These are phyloP conservation scores for Fusarium sp. DNA, from an alignment of 2,329 filamentous ascomycete species.

Conservation along the genomic window DNA sequence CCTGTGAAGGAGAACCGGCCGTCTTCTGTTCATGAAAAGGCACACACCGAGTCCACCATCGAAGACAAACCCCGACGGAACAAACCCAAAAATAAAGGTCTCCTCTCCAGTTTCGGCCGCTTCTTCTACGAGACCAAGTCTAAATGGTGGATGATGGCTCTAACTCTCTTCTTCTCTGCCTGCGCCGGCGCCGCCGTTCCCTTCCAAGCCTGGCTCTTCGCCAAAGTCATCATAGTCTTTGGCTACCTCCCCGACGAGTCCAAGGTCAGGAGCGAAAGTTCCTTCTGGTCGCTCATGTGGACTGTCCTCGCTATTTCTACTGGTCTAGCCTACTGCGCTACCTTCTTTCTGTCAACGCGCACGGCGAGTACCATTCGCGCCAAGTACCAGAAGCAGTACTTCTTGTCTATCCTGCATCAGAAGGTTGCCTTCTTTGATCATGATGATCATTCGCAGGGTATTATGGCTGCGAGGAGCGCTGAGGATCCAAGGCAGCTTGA, in stretches of 20 bases:
- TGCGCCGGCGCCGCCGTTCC: constrained; percentile 57
- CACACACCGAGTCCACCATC: background rate
- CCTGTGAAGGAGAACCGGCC: rapidly evolving
- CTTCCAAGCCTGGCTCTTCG: constrained; percentile 64
- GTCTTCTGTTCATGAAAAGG: background rate
- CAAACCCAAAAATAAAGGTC: constrained; percentile 16
- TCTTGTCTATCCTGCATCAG: constrained; percentile 66
- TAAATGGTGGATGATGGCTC: background rate
- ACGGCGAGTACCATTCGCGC: constrained; percentile 44
- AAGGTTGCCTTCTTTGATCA: constrained; percentile 68
- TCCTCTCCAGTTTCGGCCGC: constrained; percentile 58
- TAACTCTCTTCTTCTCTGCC: constrained; percentile 48
- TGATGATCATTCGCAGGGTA: constrained; percentile 67
- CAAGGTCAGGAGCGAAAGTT: background rate
- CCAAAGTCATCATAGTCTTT: constrained; percentile 62
- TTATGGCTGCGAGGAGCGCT: constrained; percentile 64
- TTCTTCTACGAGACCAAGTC: constrained; percentile 59
- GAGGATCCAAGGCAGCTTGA: constrained; percentile 68
- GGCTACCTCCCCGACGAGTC: background rate
- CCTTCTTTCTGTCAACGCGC: background rate
- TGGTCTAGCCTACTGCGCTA: background rate
- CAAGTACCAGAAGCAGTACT: constrained; percentile 67
- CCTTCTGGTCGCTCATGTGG: constrained; percentile 6
- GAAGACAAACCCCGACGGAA: background rate
- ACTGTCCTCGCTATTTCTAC: background rate